These are phyloP conservation scores for Pseudopyrenochaeta lycopersici DNA, from an alignment of 2,329 filamentous ascomycete species.

Conservation along the genomic window DNA sequence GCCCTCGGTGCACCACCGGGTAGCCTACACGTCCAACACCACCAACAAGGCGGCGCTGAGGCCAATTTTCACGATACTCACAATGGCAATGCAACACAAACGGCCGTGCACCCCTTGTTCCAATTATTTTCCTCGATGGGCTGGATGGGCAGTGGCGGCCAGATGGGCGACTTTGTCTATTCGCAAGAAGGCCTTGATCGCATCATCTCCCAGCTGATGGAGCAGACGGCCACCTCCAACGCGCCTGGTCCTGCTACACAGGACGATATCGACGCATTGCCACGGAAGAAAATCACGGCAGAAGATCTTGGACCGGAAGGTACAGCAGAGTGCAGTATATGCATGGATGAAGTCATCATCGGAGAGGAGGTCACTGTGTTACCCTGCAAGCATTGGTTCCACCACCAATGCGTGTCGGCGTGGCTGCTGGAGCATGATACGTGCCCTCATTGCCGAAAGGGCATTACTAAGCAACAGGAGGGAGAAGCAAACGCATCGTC, in stretches of 20 bases:
- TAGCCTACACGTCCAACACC: constrained; percentile 17
- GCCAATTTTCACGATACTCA: constrained; percentile 16
- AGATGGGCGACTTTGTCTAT: constrained; percentile 83
- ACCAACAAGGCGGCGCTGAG: constrained; percentile 10
- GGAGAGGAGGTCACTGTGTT: constrained; percentile 79
- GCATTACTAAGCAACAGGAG: constrained; percentile 53
- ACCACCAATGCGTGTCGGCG: constrained; percentile 78
- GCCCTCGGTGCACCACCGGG: constrained; percentile 42
- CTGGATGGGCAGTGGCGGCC: constrained; percentile 44
- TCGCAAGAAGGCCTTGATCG: constrained; percentile 90
- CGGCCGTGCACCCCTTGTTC: constrained; percentile 51
- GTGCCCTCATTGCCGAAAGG: constrained; percentile 80
- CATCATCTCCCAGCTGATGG: constrained; percentile 88
- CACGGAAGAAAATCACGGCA: constrained; percentile 74
- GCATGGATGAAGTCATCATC: constrained; percentile 82
- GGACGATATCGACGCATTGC: constrained; percentile 75
- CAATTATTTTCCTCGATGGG: constrained; percentile 52
- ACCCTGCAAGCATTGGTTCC: constrained; percentile 95
- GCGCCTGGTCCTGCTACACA: constrained; percentile 84
- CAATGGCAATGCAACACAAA: constrained; percentile 10
- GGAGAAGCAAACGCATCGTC: constrained; percentile 25
- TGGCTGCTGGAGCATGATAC: constrained; percentile 94
- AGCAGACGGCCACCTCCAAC: constrained; percentile 77
- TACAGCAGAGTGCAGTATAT: constrained; percentile 86
- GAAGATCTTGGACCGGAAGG: constrained; percentile 75